phyloP scores from a whole-genome alignment of 352 stramenopile genomes.

The Nothophytophthora sp. region DNA sequence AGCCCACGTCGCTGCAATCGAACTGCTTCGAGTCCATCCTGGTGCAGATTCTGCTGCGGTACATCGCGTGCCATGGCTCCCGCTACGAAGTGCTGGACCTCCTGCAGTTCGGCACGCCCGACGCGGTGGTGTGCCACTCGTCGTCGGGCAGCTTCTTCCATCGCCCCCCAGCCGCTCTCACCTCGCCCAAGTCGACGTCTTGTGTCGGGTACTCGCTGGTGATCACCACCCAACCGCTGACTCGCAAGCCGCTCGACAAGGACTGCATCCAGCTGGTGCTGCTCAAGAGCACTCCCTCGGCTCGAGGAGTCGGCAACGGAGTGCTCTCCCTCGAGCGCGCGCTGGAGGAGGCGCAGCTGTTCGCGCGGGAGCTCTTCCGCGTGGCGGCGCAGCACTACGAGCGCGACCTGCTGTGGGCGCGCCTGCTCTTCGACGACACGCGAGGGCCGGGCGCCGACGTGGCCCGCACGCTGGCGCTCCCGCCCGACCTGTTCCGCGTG shows the following conservation, averaged over 20 bases:
- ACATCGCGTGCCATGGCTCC: slow-evolving; percentile 81
- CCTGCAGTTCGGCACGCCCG: slow-evolving; percentile 83
- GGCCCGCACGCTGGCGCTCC: slow-evolving; percentile 50
- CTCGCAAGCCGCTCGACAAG: slow-evolving; percentile 48
- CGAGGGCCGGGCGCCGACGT: slow-evolving; percentile 53
- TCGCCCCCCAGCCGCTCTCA: slow-evolving; percentile 34
- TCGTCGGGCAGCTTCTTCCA: slow-evolving; percentile 81
- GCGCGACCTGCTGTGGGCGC: slow-evolving; percentile 85
- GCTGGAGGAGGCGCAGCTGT: slow-evolving; percentile 75
- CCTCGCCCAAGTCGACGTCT: slow-evolving; percentile 20
- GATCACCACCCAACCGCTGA: slow-evolving; percentile 73
- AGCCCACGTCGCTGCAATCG: slow-evolving; percentile 60
- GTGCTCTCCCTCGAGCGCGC: slow-evolving; percentile 64
- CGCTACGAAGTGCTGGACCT: slow-evolving; percentile 85
- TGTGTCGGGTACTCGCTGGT: slow-evolving; percentile 69
- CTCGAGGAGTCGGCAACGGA: slow-evolving; percentile 44
- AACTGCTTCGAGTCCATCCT: slow-evolving; percentile 73
- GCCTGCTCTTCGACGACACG: slow-evolving; percentile 71
- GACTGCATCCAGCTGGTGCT: slow-evolving; percentile 74
- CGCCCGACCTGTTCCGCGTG: slow-evolving; percentile 59
- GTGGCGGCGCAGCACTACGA: slow-evolving; percentile 83
- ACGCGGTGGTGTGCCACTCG: slow-evolving; percentile 82
- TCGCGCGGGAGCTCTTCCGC: slow-evolving; percentile 78
- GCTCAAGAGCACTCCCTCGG: slow-evolving; percentile 47
- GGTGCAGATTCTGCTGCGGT: slow-evolving; percentile 79